Base-by-base conservation (phyloP, 768 basidiomycete genomes). In the Tulasnella sp. region DNA sequence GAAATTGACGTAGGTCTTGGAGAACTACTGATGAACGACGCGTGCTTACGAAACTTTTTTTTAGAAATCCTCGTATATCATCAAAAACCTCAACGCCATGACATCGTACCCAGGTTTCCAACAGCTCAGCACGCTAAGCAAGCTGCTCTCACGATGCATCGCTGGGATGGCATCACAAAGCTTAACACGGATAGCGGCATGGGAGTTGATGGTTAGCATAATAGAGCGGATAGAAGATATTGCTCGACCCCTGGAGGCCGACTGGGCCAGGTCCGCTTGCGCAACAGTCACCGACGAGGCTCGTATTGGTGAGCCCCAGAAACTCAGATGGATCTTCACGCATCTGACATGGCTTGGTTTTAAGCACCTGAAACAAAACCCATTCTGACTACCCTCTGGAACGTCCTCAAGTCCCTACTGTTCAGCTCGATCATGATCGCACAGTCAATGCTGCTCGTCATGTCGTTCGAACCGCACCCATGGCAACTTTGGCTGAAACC, bases 361-460 rank as follows among this genome's bases (percentile, higher is more conserved):
- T 12, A n/a, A 64, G 60, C 60, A 64, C 60, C 60, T 31, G 31
- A 28, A 20, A 37, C 74, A 16, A 76, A 34, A 81, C 81, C 34
- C 87, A 64, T 31, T 8, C 24, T 92, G 28, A 69, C 37, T 16
- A 3, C 9, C 2, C 44, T 82, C 12, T 96, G 94, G 94, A 86
- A 87, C 2, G 87, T 89, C 37, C 88, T 94, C 83, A 96, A 95
- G 85, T 93, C 92, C 0, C 84, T 94, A 0, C 87, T 96, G n/a
- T 96, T 96, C 85, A 89, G 90, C 40, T 90, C 86, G 3, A 87
- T 95, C 69, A 92, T 94, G 91, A 85, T 95, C 31, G 86, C 90
- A 5, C 92, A 94, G 81, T 88, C 91, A 8, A 86, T 90, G 12
- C 87, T 95, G 31, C 88, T 89, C 11, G 85, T 90, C 1, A 85